Base-by-base conservation (phyloP, 345 rosid genomes). In the Garcia nutans region DNA sequence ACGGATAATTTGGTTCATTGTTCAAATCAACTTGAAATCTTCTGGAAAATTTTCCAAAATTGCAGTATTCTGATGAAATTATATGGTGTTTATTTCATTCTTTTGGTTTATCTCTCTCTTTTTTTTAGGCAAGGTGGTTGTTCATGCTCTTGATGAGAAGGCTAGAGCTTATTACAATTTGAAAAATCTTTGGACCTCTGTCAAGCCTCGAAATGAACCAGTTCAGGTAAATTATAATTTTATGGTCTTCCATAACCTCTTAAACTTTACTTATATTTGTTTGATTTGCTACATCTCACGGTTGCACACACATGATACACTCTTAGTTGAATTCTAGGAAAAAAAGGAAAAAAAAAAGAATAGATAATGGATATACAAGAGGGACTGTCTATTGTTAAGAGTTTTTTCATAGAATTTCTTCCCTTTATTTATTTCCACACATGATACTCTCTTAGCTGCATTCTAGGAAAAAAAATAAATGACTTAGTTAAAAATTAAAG, bases 121-220 rank as follows among this genome's bases (percentile, higher is more conserved):
- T 33, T 33, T 44, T 26, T 79, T 49, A 92, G 98, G 98, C 1
- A 94, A 85, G 81, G 89, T 90, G 74, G 87, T 92, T 42, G 87
- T 94, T 58, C 98, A 92, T 84, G 98, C 97, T 58, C 94, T 94
- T 75, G 98, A 94, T 75, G 98, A 92, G 87, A 89, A 91, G 75
- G 99, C 99, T 10, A 89, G 99, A 77, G 88, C 81, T 77, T 93
- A 93, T 74, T 95, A 90, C 83, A 80, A 90, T 80, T 83, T 93
- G 86, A 97, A 95, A 83, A 79, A 76, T 52, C 86, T 91, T 69
- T 89, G 97, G 94, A 76, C 78, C 60, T 37, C 79, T 10, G 79
- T 73, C 61, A n/a, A 70, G 56, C 66, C 82, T 17, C 75, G 65
- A 42, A 68, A 74, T 62, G 94, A 91, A 62, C 72, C 86, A 2